These are phyloP conservation scores for Acacia acuminata DNA, from an alignment of 306 rosid genomes.

Conservation along the genomic window DNA sequence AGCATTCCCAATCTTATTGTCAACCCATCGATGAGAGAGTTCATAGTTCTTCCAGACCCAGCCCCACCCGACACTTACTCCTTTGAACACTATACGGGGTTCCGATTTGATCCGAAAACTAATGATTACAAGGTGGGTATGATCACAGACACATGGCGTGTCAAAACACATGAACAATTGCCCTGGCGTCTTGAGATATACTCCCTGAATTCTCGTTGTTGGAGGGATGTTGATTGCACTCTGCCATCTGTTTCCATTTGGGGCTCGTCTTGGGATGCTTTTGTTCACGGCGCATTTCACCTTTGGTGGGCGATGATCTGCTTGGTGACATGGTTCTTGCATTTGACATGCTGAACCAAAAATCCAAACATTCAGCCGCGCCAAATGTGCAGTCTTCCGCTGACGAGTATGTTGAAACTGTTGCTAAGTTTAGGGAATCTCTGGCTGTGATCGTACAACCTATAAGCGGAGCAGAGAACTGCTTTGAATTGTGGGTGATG, in stretches of 20 bases:
- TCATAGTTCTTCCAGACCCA: not conserved
- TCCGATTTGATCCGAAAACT: constrained; percentile 6
- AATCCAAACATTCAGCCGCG: not conserved
- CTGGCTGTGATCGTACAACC: not conserved
- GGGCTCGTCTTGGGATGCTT: not conserved
- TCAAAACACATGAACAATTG: not conserved
- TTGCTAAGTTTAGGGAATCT: not conserved
- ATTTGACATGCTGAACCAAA: not conserved
- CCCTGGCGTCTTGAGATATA: not conserved
- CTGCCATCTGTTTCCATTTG: not conserved
- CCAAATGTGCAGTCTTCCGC: not conserved
- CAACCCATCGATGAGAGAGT: constrained; percentile 19
- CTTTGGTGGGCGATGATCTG: constrained; percentile 22
- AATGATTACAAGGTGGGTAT: not conserved
- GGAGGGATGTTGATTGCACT: constrained; percentile 6
- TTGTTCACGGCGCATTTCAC: not conserved
- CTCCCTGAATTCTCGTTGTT: not conserved
- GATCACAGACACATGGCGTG: not conserved
- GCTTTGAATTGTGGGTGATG: constrained; percentile 25
- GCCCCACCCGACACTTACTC: not conserved
- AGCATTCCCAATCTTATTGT: not conserved
- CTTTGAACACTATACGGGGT: not conserved
- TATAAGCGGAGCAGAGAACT: not conserved
- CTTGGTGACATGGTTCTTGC: not conserved
- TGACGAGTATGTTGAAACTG: not conserved